These are phyloP conservation scores for Haematococcus sp. DNA, from an alignment of 139 green algal species.

Conservation along the genomic window DNA sequence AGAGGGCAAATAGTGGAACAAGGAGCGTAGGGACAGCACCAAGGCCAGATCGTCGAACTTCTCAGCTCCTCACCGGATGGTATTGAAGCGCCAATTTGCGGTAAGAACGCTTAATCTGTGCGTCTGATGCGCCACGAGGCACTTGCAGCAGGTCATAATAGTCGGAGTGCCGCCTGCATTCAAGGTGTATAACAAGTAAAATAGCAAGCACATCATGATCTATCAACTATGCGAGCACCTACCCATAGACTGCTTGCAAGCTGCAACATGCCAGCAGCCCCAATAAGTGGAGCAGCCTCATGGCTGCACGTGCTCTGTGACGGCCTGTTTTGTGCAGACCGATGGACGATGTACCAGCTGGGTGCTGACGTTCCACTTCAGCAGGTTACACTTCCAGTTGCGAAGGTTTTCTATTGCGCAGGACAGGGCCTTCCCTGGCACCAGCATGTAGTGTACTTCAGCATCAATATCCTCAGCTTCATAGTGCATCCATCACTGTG, in stretches of 20 bases:
- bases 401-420: too few species aligned
- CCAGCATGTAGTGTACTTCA: too few species aligned
- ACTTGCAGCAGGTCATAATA: slow-evolving; percentile 93
- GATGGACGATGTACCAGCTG: too few species aligned
- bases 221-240: not conserved
- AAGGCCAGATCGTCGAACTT: not conserved
- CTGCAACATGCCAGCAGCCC: slow-evolving; percentile 1
- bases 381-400: too few species aligned
- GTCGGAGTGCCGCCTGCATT: slow-evolving; percentile 50
- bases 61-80: slow-evolving; percentile 72
- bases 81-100: slow-evolving; percentile 95
- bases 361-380: too few species aligned
- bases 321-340: too few species aligned
- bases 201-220: too few species aligned
- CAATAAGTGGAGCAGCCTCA: too few species aligned
- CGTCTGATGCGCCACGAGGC: slow-evolving; percentile 69
- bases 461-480: too few species aligned
- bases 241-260: not conserved
- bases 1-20: not conserved
- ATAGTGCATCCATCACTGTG: too few species aligned
- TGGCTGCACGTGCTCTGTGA: too few species aligned
- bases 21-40: not conserved
- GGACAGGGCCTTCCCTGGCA: too few species aligned
- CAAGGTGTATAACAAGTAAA: not conserved
- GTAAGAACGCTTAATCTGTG: slow-evolving; percentile 93